Percentiles rank a stretch among this genome's conserved stretches.
Conservation (phyloP, 257 asterid genomes). For the Agastache rugosa region DNA sequence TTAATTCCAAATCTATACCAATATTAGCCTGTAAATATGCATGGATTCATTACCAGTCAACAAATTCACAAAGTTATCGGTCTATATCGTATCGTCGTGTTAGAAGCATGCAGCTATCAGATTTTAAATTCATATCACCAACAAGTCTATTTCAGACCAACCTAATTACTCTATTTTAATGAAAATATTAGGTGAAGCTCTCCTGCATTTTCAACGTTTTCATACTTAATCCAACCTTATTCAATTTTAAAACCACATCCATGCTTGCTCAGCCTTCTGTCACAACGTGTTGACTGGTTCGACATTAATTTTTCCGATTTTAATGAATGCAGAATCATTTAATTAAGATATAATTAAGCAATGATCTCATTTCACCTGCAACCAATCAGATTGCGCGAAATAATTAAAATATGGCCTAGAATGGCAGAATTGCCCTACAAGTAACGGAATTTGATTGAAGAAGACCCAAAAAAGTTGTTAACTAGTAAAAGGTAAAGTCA, state of each 20-base stretch:
- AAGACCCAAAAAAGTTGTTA: neutral
- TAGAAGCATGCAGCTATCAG: conserved; percentile 27
- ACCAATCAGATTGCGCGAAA: too few species aligned
- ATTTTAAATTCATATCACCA: conserved; percentile 29
- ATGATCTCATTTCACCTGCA: too few species aligned
- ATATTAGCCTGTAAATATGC: neutral
- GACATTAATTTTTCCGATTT: too few species aligned
- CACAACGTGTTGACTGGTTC: conserved; percentile 40
- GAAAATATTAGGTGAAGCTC: conserved; percentile 49
- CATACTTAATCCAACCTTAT: conserved; percentile 45
- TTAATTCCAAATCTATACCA: neutral
- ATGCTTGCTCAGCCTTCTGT: conserved; percentile 13
- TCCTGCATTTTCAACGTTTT: conserved; percentile 52
- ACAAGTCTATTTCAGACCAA: conserved; percentile 40
- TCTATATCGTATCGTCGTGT: conserved; percentile 24
- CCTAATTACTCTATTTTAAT: conserved; percentile 31
- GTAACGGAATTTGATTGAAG: neutral
- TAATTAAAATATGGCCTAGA: neutral
- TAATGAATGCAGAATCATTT: neutral
- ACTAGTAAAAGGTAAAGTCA: neutral
- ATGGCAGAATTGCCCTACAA: neutral
- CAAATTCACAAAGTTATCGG: conserved; percentile 17
- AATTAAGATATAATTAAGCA: too few species aligned
- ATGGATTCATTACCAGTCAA: conserved; percentile 35
- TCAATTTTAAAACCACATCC: conserved; percentile 26